phyloP scores from a whole-genome alignment of 164 flowering plant species.

The Tetrastigma voinierianum region DNA sequence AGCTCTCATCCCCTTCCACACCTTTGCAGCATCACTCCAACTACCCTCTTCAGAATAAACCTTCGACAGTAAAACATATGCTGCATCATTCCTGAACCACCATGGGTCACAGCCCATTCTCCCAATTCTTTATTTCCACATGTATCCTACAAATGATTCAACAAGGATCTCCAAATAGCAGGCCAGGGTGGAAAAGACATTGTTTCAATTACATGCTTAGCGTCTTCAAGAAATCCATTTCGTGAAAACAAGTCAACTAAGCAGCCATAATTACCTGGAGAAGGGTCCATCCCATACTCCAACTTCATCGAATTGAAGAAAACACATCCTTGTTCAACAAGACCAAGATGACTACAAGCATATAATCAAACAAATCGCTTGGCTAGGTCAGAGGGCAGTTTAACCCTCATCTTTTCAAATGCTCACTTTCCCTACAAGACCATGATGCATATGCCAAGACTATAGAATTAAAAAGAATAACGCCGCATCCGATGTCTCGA shows the following conservation, averaged over 20 bases:
- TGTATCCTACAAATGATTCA: conserved; percentile 53
- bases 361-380: conserved; percentile 51
- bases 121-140: conserved; percentile 42
- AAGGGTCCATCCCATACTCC: conserved; percentile 36
- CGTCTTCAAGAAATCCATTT: conserved; percentile 47
- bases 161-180: conserved; percentile 51
- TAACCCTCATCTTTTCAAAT: conserved; percentile 38
- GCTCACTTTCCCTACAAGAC: conserved; percentile 40
- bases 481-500: conserved; percentile 22
- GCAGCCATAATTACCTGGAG: conserved; percentile 43
- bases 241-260: conserved; percentile 57
- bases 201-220: conserved; percentile 33
- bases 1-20: conserved; percentile 28
- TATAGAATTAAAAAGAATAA: conserved; percentile 44
- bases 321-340: conserved; percentile 36
- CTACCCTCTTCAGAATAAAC: conserved; percentile 37
- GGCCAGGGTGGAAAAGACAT: conserved; percentile 66
- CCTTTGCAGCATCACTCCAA: conserved; percentile 45
- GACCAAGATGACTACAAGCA: conserved; percentile 55
- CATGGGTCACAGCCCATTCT: conserved; percentile 33
- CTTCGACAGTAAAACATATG: conserved; percentile 33
- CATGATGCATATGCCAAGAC: conserved; percentile 59
- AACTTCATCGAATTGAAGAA: conserved; percentile 36
- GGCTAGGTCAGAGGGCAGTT: conserved; percentile 39
- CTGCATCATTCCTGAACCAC: conserved; percentile 42